These are phyloP conservation scores for Chalciporus sp. DNA, from an alignment of 1,284 basidiomycete species.

Conservation along the genomic window DNA sequence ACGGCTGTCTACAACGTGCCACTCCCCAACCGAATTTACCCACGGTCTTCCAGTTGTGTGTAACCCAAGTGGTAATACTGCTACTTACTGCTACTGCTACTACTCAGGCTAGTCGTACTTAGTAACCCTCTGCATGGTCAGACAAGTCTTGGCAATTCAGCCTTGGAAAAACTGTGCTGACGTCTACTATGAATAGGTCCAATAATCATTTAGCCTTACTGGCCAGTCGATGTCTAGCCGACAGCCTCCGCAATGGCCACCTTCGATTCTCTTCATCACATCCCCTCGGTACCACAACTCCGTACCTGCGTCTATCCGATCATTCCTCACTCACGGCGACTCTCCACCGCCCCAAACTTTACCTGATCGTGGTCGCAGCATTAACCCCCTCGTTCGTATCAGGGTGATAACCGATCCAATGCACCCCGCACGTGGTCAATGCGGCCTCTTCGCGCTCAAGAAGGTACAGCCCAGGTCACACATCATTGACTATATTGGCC, in stretches of 20 bases:
- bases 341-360: constrained; percentile 13
- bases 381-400: constrained; percentile 39
- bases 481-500: constrained; percentile 83
- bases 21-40: constrained; percentile 24
- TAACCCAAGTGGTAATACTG: neutral
- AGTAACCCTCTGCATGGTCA: too few relatives aligned
- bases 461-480: constrained; percentile 68
- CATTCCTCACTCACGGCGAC: constrained; percentile 32
- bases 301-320: constrained; percentile 42
- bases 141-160: neutral
- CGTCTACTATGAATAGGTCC: too few relatives aligned
- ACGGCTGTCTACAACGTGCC: constrained; percentile 17
- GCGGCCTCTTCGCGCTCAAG: constrained; percentile 77
- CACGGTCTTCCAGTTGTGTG: constrained; percentile 24
- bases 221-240: constrained; percentile 11
- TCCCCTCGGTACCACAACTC: constrained; percentile 55
- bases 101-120: too few relatives aligned
- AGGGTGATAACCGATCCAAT: constrained; percentile 43
- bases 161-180: too few relatives aligned
- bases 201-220: neutral
- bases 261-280: constrained; percentile 47
- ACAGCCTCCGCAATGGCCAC: constrained; percentile 54
- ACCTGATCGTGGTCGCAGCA: constrained; percentile 30
- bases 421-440: constrained; percentile 84
- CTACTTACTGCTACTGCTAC: too few relatives aligned